Evolutionary conservation across 179 eudicot genomes (phyloP).

Genomic region (Sideroxylon spinosum): DNA sequence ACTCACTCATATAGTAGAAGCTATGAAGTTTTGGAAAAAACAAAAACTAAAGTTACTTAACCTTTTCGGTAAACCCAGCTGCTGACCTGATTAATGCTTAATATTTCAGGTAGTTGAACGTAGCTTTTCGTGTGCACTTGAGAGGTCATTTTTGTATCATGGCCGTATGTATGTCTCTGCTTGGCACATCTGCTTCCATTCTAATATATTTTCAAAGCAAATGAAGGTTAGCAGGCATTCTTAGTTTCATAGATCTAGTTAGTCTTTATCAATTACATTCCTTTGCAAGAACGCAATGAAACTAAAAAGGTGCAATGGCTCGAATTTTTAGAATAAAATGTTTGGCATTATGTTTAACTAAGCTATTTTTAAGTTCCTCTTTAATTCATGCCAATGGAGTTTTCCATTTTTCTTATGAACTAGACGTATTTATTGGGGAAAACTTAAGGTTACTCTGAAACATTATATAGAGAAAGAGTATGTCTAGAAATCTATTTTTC

Average conservation of each 20-base stretch:
- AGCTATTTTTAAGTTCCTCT: not conserved
- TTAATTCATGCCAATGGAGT: slow-evolving; percentile 5
- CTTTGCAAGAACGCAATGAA: not conserved
- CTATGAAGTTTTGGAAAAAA: not conserved
- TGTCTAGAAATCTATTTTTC: not conserved
- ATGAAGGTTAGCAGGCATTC: slow-evolving; percentile 62
- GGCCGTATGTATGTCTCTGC: slow-evolving; percentile 94
- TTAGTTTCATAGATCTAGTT: not conserved
- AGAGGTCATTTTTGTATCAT: slow-evolving; percentile 92
- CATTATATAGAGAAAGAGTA: not conserved
- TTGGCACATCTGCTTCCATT: slow-evolving; percentile 93
- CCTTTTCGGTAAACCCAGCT: slow-evolving; percentile 4
- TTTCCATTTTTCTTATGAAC: not conserved
- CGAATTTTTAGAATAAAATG: not conserved
- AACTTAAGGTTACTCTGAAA: not conserved
- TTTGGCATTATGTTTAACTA: not conserved
- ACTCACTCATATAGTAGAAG: not conserved
- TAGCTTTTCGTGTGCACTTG: slow-evolving; percentile 94
- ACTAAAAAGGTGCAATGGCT: not conserved
- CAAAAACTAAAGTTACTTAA: not conserved
- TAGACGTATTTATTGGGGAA: not conserved
- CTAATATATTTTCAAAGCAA: slow-evolving; percentile 88
- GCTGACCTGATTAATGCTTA: slow-evolving; percentile 14
- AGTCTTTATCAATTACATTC: not conserved
- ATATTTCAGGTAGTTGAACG: slow-evolving; percentile 65